Evolutionary conservation across 306 rosid genomes (phyloP), one percentile per base, ranked within the genome.

Genomic region (Medicago arabica): DNA sequence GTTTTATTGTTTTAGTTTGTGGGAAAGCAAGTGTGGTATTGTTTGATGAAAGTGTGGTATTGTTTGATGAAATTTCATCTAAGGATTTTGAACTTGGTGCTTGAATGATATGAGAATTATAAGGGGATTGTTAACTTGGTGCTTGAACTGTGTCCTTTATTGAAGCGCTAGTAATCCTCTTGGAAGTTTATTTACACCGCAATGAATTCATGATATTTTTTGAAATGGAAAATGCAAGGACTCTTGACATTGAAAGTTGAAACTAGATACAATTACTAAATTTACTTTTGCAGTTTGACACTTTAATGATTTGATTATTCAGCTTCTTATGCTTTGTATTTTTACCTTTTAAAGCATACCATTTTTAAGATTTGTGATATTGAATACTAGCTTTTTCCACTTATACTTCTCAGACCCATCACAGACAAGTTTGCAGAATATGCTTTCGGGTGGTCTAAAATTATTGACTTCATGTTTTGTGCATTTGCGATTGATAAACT

Each of bases 41-140:
- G 39, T 76, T 70, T 18, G 36, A 62, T 23, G 64, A 78, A 62
- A 62, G 38, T 50, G 8, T 7, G 13, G 15, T 5, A 34, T 19
- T 38, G n/a, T 76, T 70, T 34, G 21, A 62, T 25, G 65, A 78
- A 63, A 62, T 61, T 62, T 71, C 57, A 39, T 71, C 38, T 41
- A 19, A 34, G 54, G 71, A 36, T 69, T 70, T 69, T 59, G 34
- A 31, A 47, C 55, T 62, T 62, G 49, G 21, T 47, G 62, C 14
- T 19, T 46, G 49, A 34, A 76, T 65, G 66, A 54, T 34, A 40
- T 17, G 51, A 14, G 74, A 64, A 18, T 43, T 34, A 5, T 64
- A 14, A 14, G 60, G 73, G 68, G 61, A n/a, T 59, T 53, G 41
- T 28, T 40, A 25, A 28, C 17, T 60, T 28, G 10, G 16, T 60